Conservation (phyloP, 108 stramenopile species). For the Chaetoceros muelleri region DNA sequence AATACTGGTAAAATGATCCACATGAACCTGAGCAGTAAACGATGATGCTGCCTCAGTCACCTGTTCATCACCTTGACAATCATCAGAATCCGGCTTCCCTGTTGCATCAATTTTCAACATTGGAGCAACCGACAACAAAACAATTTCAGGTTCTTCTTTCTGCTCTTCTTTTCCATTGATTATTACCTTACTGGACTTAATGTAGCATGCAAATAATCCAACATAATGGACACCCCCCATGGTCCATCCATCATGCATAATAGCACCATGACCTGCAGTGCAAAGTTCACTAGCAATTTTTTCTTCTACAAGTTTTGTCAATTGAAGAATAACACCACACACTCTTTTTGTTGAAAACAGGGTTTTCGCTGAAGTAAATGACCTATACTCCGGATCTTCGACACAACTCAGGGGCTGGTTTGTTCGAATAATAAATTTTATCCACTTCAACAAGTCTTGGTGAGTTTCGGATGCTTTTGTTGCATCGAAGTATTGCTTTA, state of each 20-base stretch:
- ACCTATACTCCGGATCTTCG: neutral
- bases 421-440: slow-evolving; percentile 1
- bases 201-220: neutral
- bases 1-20: neutral
- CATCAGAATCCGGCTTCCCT: neutral
- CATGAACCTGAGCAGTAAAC: neutral
- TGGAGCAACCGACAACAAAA: neutral
- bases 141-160: neutral
- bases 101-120: neutral
- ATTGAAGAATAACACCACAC: neutral
- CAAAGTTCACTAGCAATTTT: slow-evolving; percentile 4
- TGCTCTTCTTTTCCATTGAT: neutral
- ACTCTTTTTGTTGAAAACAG: neutral
- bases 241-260: slow-evolving; percentile 13
- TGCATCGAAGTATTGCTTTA: neutral
- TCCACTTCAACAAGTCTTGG: slow-evolving; percentile 2
- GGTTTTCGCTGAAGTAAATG: neutral
- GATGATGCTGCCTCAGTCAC: neutral
- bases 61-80: too few relatives aligned
- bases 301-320: slow-evolving; percentile 1
- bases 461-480: neutral
- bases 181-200: neutral
- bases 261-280: slow-evolving; percentile 1
- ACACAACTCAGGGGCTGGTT: neutral
- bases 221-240: slow-evolving; percentile 7